These are phyloP conservation scores for Phialophora tarda DNA, from an alignment of 2,329 filamentous ascomycete genomes.

Conservation along the genomic window DNA sequence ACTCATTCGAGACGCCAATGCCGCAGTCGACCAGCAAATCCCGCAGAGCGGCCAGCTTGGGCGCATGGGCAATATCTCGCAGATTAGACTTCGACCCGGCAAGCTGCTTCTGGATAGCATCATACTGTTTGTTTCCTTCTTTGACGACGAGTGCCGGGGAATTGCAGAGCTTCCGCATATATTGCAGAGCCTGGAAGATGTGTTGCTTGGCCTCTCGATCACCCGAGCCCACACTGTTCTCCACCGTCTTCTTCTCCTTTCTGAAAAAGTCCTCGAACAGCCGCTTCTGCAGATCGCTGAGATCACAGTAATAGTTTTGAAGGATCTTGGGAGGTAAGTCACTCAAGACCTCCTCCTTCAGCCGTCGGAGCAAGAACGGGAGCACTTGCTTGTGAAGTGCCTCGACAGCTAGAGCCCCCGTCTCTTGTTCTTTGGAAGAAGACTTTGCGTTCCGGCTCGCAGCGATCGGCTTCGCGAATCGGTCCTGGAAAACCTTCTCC, in stretches of 20 bases:
- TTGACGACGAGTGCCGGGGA: constrained; percentile 96
- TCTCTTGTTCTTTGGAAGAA: constrained; percentile 97
- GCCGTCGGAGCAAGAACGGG: constrained; percentile 89
- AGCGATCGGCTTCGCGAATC: constrained; percentile 93
- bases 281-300: constrained; percentile 91
- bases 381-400: constrained; percentile 98
- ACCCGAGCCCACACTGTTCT: constrained; percentile 78
- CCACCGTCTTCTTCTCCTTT: constrained; percentile 87
- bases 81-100: constrained; percentile 78
- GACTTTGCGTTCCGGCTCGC: constrained; percentile 95
- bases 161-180: constrained; percentile 99
- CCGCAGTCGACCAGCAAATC: constrained; percentile 98
- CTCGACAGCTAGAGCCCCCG: constrained; percentile 92
- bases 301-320: constrained; percentile 98
- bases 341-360: constrained; percentile 97
- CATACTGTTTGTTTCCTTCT: constrained; percentile 87
- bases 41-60: constrained; percentile 86
- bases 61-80: constrained; percentile 84
- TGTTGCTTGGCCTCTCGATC: constrained; percentile 97
- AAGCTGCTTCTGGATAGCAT: constrained; percentile 81
- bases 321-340: constrained; percentile 97
- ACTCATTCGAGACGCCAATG: constrained; percentile 70
- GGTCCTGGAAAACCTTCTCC: constrained; percentile 95
- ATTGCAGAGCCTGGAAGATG: constrained; percentile 98
- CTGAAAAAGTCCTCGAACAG: constrained; percentile 96